phyloP scores from a whole-genome alignment of 2,329 filamentous ascomycete genomes.

The Diplodia corticola region DNA sequence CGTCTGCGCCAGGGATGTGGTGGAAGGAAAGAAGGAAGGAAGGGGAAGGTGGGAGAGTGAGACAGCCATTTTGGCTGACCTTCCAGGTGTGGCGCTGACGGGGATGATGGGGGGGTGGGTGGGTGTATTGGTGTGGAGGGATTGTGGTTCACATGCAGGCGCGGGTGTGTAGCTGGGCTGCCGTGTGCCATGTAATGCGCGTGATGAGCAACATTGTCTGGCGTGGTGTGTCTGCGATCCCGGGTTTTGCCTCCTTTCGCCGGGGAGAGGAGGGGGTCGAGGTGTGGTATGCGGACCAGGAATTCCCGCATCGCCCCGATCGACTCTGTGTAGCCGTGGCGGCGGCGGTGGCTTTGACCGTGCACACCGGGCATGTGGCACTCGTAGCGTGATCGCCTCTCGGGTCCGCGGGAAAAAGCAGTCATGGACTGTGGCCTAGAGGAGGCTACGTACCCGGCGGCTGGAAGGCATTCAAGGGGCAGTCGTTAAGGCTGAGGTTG shows the following conservation, averaged over 20 bases:
- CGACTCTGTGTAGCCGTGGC: not conserved
- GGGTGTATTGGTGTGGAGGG: not conserved
- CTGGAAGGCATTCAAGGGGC: not conserved
- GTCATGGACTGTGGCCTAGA: not conserved
- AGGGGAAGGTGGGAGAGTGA: not conserved
- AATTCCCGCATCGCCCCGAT: not conserved
- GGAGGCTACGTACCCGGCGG: not conserved
- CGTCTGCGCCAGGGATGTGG: not conserved
- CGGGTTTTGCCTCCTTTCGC: constrained; percentile 1
- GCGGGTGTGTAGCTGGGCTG: not conserved
- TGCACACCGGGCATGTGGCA: not conserved
- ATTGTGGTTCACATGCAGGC: not conserved
- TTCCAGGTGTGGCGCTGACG: constrained; percentile 2
- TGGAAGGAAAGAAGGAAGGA: not conserved
- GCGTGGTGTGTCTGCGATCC: constrained; percentile 7
- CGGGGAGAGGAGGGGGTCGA: not conserved
- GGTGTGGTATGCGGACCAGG: not conserved
- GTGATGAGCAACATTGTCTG: not conserved
- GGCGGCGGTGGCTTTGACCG: not conserved
- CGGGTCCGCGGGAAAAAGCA: not conserved
- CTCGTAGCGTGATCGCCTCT: not conserved
- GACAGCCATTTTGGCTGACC: not conserved
- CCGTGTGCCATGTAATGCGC: constrained; percentile 1
- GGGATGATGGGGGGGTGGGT: too few species aligned
- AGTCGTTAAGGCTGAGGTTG: not conserved